Evolutionary conservation across 2,329 filamentous ascomycete genomes (phyloP).

Genomic region (Talaromyces sp.): DNA sequence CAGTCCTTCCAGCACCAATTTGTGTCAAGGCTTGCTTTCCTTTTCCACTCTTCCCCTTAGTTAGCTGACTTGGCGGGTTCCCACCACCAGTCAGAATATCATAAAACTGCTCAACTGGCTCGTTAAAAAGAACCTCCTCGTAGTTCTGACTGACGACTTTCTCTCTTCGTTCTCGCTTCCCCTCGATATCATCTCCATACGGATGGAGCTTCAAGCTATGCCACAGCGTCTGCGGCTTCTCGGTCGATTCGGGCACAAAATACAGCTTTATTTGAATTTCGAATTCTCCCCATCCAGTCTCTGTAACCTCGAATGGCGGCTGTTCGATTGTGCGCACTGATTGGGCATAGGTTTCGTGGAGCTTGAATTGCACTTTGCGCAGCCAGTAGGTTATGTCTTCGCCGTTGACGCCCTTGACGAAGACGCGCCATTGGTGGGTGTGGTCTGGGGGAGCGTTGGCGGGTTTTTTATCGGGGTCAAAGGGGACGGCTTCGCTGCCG

Average conservation of each 20-base stretch:
- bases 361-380: conserved; percentile 94
- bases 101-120: conserved; percentile 90
- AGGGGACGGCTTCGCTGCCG: conserved; percentile 74
- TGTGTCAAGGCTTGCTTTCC: conserved; percentile 45
- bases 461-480: conserved; percentile 73
- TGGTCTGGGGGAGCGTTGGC: conserved; percentile 78
- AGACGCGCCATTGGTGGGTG: conserved; percentile 95
- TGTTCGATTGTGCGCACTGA: conserved; percentile 80
- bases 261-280: conserved; percentile 93
- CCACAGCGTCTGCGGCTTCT: conserved; percentile 95
- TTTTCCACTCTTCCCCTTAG: conserved; percentile 58
- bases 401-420: conserved; percentile 84
- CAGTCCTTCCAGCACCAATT: conserved; percentile 61
- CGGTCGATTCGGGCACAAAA: conserved; percentile 79
- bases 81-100: conserved; percentile 76
- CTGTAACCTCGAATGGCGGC: conserved; percentile 77
- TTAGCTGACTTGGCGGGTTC: conserved; percentile 38
- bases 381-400: conserved; percentile 94
- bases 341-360: conserved; percentile 95
- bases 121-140: conserved; percentile 95
- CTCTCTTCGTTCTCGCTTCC: conserved; percentile 61
- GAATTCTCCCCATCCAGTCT: conserved; percentile 98
- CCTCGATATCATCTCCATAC: conserved; percentile 75
- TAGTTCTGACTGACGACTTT: conserved; percentile 77
- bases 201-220: conserved; percentile 89